Evolutionary conservation across 345 rosid genomes (phyloP).

Genomic region (Salix caprea): DNA sequence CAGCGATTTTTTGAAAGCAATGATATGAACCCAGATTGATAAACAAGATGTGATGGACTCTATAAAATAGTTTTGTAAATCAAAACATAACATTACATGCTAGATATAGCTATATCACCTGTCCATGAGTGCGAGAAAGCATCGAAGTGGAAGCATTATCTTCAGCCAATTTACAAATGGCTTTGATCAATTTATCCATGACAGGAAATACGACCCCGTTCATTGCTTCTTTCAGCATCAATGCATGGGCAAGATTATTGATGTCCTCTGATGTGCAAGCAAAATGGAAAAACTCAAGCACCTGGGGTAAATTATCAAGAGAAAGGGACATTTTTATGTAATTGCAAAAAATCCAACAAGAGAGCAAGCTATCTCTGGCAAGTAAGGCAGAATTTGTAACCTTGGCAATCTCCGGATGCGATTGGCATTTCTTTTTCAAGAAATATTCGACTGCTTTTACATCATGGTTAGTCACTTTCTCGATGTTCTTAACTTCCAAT

Average conservation of each 20-base stretch:
- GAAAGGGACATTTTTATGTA: not conserved
- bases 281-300: conserved; percentile 91
- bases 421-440: conserved; percentile 78
- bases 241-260: conserved; percentile 84
- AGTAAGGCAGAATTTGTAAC: conserved; percentile 22
- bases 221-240: conserved; percentile 82
- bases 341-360: not conserved
- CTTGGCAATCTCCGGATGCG: conserved; percentile 77
- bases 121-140: conserved; percentile 99
- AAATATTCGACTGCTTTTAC: conserved; percentile 94
- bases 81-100: not conserved
- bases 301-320: conserved; percentile 38
- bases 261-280: conserved; percentile 97
- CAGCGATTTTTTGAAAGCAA: conserved; percentile 7
- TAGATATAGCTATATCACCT: conserved; percentile 42
- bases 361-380: not conserved
- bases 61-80: not conserved
- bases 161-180: conserved; percentile 54
- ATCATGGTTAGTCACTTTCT: conserved; percentile 86
- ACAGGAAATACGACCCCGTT: conserved; percentile 54
- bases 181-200: conserved; percentile 68
- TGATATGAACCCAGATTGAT: not conserved
- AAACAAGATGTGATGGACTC: not conserved
- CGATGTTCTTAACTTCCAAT: conserved; percentile 69
- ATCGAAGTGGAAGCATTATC: conserved; percentile 63